Percentiles rank a stretch among this genome's conserved stretches.
phyloP scores from a whole-genome alignment of 352 stramenopile species.

The Globisporangium radiosum region DNA sequence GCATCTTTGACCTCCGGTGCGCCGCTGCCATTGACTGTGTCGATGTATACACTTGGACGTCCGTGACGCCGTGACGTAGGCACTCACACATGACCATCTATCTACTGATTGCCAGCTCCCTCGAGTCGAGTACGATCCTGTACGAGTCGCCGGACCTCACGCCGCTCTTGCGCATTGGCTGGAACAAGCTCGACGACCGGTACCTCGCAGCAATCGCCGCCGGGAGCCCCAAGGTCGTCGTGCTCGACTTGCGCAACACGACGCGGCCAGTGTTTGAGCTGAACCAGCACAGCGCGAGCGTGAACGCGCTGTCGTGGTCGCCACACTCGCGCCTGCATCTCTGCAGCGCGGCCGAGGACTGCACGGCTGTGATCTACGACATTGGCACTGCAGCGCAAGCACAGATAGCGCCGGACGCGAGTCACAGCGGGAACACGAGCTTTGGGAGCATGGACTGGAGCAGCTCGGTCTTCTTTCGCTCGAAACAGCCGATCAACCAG shows the following conservation, averaged over 20 bases:
- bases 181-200: conserved; percentile 97
- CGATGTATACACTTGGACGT: background rate
- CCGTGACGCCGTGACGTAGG: too few relatives aligned
- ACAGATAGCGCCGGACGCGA: conserved; percentile 14
- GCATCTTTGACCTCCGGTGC: conserved; percentile 96
- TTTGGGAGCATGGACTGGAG: conserved; percentile 22
- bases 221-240: conserved; percentile 87
- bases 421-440: conserved; percentile 15
- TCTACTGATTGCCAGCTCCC: conserved; percentile 20
- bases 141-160: conserved; percentile 90
- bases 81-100: background rate
- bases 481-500: conserved; percentile 70
- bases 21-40: background rate
- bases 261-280: conserved; percentile 89
- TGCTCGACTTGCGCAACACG: conserved; percentile 96
- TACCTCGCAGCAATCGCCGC: conserved; percentile 95
- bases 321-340: conserved; percentile 90
- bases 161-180: conserved; percentile 92
- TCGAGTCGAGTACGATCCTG: conserved; percentile 95
- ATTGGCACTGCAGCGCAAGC: conserved; percentile 22
- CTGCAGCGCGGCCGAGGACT: conserved; percentile 94
- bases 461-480: conserved; percentile 53
- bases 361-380: conserved; percentile 96
- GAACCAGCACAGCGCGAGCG: conserved; percentile 82
- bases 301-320: conserved; percentile 98